Percentiles rank a stretch among this genome's conserved stretches.
phyloP scores from a whole-genome alignment of 805 yeast genomes.

The Saccharomycopsis schoenii region DNA sequence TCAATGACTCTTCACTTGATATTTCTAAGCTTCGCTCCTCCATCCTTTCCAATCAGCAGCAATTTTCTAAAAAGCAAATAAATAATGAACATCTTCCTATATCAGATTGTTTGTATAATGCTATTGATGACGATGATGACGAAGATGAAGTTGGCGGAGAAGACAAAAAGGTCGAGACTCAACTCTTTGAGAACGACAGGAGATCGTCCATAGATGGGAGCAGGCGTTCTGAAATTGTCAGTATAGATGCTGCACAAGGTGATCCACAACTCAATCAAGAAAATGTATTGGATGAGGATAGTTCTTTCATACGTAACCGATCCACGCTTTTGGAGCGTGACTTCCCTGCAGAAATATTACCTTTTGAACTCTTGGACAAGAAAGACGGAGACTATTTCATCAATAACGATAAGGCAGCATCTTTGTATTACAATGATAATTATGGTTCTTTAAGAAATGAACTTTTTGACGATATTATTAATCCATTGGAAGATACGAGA shows the following conservation, averaged over 20 bases:
- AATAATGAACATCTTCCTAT: not conserved
- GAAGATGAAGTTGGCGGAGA: not conserved
- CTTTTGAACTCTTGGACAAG: slow-evolving; percentile 17
- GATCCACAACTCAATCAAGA: not conserved
- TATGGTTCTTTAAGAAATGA: slow-evolving; percentile 9
- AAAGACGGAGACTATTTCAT: slow-evolving; percentile 15
- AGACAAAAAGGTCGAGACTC: not conserved
- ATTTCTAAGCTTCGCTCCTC: not conserved
- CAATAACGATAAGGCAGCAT: slow-evolving; percentile 3
- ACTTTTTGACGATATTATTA: slow-evolving; percentile 6
- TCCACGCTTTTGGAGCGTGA: slow-evolving; percentile 18
- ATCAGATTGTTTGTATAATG: not conserved
- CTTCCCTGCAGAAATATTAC: slow-evolving; percentile 19
- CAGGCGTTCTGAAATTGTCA: not conserved
- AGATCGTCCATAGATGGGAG: not conserved
- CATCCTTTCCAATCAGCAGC: not conserved
- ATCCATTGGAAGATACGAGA: slow-evolving; percentile 7
- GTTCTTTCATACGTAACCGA: not conserved
- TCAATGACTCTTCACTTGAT: slow-evolving; percentile 11
- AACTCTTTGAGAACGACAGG: too few species aligned
- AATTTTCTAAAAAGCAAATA: not conserved
- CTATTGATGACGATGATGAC: not conserved
- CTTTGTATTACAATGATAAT: slow-evolving; percentile 1
- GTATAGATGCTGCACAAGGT: not conserved
- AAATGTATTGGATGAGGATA: not conserved